phyloP scores from a whole-genome alignment of 2,329 filamentous ascomycete species.

The Colletotrichum plurivorum region DNA sequence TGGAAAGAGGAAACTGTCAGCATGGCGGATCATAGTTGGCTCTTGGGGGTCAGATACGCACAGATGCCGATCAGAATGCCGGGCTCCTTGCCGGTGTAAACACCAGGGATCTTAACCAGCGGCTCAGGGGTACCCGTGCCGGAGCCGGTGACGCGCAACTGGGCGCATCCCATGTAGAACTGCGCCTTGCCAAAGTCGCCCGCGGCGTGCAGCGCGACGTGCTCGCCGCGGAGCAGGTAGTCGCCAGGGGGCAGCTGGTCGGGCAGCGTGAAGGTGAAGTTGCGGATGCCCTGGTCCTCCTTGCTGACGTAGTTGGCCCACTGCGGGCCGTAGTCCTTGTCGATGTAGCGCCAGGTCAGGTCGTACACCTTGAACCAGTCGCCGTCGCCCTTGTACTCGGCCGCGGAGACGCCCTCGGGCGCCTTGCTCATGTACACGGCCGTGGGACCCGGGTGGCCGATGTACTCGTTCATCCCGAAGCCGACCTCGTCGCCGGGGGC shows the following conservation, averaged over 20 bases:
- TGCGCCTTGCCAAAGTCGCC: slow-evolving; percentile 46
- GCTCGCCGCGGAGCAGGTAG: slow-evolving; percentile 58
- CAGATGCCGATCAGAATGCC: neutral
- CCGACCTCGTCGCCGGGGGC: slow-evolving; percentile 30
- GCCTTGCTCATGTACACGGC: slow-evolving; percentile 37
- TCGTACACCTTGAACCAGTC: slow-evolving; percentile 47
- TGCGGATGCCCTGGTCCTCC: neutral
- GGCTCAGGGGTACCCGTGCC: slow-evolving; percentile 53
- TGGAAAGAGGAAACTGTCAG: too few relatives aligned
- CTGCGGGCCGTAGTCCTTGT: slow-evolving; percentile 16
- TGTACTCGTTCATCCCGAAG: slow-evolving; percentile 31
- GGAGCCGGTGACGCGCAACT: slow-evolving; percentile 56
- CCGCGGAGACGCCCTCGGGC: slow-evolving; percentile 28
- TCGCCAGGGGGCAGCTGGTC: slow-evolving; percentile 52
- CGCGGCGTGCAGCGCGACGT: slow-evolving; percentile 59
- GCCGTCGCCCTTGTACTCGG: slow-evolving; percentile 39
- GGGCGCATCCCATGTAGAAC: slow-evolving; percentile 60
- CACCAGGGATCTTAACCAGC: slow-evolving; percentile 57
- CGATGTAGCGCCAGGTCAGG: slow-evolving; percentile 32
- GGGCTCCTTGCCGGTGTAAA: slow-evolving; percentile 41
- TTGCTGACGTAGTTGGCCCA: slow-evolving; percentile 8
- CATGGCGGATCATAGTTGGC: too few relatives aligned
- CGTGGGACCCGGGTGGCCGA: slow-evolving; percentile 31
- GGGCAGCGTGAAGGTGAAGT: slow-evolving; percentile 51
- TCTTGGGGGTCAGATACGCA: too few relatives aligned